A percentile compares a stretch with the other conserved stretches of the same genome.
These are phyloP conservation scores for Phytophthora pistaciae DNA, from an alignment of 352 stramenopile genomes.

Conservation along the genomic window DNA sequence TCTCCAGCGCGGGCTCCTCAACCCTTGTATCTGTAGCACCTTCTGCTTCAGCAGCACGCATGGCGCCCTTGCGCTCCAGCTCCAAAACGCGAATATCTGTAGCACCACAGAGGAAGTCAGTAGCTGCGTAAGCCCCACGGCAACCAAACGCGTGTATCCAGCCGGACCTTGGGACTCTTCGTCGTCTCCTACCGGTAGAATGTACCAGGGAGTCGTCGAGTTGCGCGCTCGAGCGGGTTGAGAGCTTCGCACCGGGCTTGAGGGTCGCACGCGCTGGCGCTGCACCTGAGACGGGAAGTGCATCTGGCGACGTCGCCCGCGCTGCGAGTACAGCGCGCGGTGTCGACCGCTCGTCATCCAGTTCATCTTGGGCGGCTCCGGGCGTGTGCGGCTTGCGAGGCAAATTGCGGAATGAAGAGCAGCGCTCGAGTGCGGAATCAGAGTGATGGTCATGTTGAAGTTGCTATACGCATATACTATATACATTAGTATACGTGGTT, in stretches of 20 bases:
- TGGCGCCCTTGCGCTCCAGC: constrained; percentile 41
- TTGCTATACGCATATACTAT: constrained; percentile 10
- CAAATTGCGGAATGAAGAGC: constrained; percentile 37
- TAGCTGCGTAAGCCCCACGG: too few species aligned
- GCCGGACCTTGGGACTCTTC: constrained; percentile 60
- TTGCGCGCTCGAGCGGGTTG: constrained; percentile 20
- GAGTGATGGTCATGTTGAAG: constrained; percentile 39
- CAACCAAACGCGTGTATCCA: neutral
- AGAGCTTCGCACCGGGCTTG: constrained; percentile 22
- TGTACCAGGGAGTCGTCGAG: constrained; percentile 63
- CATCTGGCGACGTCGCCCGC: constrained; percentile 56
- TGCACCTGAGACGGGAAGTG: constrained; percentile 62
- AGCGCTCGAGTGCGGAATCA: constrained; percentile 2
- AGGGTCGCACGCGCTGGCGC: constrained; percentile 29
- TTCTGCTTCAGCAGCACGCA: constrained; percentile 1
- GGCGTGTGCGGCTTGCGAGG: constrained; percentile 8
- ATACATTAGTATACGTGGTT: neutral
- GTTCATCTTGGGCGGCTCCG: constrained; percentile 51
- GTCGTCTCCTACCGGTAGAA: constrained; percentile 48
- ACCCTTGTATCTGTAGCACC: neutral
- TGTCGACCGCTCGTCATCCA: constrained; percentile 77
- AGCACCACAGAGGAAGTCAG: constrained; percentile 5
- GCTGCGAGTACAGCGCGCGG: constrained; percentile 59
- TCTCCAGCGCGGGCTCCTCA: neutral
- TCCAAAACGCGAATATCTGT: constrained; percentile 68